Evolutionary conservation across 345 rosid species (phyloP).

Genomic region (Rhizophora mangle): DNA sequence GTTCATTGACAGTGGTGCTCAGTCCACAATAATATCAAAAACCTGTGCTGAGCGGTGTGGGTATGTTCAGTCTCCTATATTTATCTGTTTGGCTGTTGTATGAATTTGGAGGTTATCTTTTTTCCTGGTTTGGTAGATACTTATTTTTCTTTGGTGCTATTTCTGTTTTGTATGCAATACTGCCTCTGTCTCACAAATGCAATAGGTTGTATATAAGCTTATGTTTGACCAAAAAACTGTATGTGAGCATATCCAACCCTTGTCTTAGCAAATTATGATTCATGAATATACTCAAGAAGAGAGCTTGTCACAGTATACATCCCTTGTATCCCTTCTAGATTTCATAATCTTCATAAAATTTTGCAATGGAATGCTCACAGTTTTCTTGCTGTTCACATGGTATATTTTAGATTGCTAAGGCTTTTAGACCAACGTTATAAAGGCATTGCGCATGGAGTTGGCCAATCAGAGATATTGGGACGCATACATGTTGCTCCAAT

Average conservation of each 20-base stretch:
- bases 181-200: too few species aligned
- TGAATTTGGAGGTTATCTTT: neutral
- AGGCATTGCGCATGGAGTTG: slow-evolving; percentile 99
- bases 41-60: slow-evolving; percentile 96
- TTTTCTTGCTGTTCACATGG: slow-evolving; percentile 12
- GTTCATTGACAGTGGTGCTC: slow-evolving; percentile 98
- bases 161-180: too few species aligned
- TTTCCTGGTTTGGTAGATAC: neutral
- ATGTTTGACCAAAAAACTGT: too few species aligned
- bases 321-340: neutral
- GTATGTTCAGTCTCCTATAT: slow-evolving; percentile 38
- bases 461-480: slow-evolving; percentile 95
- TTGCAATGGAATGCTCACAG: neutral
- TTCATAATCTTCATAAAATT: neutral
- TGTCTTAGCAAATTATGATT: too few species aligned
- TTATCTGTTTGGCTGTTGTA: neutral
- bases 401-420: slow-evolving; percentile 66
- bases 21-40: slow-evolving; percentile 96
- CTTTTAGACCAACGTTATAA: slow-evolving; percentile 85
- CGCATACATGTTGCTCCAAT: slow-evolving; percentile 97
- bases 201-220: too few species aligned
- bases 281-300: too few species aligned
- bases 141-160: too few species aligned
- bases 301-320: neutral
- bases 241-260: too few species aligned